Conservation (phyloP, 305 asterid species). For the Fraxinus greggii region DNA sequence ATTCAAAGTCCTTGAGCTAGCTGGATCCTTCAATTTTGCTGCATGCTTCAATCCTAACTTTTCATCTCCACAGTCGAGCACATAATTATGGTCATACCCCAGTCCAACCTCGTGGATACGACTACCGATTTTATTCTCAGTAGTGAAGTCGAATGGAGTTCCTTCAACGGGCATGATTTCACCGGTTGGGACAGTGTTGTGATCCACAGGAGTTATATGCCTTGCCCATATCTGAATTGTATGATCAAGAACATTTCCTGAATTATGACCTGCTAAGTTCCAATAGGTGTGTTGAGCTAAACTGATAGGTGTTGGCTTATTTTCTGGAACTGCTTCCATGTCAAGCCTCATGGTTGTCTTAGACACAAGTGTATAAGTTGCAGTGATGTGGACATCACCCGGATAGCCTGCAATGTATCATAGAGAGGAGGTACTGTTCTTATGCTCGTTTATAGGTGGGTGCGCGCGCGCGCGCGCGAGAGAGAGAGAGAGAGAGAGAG, state of each 20-base stretch:
- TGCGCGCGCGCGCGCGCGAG: neutral
- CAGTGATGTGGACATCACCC: constrained; percentile 71
- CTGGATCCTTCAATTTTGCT: constrained; percentile 72
- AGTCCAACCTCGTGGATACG: constrained; percentile 75
- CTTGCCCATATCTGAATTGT: constrained; percentile 68
- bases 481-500: neutral
- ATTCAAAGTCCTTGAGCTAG: constrained; percentile 72
- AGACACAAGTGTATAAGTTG: constrained; percentile 68
- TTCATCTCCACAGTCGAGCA: constrained; percentile 71
- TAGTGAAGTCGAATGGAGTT: constrained; percentile 82
- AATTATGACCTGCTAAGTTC: constrained; percentile 80
- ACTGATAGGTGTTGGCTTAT: constrained; percentile 81
- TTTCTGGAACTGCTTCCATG: constrained; percentile 80
- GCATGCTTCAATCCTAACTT: constrained; percentile 72
- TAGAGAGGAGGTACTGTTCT: neutral
- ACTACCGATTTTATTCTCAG: constrained; percentile 60
- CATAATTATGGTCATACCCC: constrained; percentile 93
- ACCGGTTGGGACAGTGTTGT: constrained; percentile 74
- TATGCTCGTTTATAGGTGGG: neutral
- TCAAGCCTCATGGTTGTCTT: constrained; percentile 80
- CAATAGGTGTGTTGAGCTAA: constrained; percentile 96
- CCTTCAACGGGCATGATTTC: constrained; percentile 69
- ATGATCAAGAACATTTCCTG: constrained; percentile 69
- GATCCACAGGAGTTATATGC: constrained; percentile 78
- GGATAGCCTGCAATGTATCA: constrained; percentile 68